These are phyloP conservation scores for Blastocrithidia nonstop DNA, from an alignment of 208 protist genomes.

Conservation along the genomic window DNA sequence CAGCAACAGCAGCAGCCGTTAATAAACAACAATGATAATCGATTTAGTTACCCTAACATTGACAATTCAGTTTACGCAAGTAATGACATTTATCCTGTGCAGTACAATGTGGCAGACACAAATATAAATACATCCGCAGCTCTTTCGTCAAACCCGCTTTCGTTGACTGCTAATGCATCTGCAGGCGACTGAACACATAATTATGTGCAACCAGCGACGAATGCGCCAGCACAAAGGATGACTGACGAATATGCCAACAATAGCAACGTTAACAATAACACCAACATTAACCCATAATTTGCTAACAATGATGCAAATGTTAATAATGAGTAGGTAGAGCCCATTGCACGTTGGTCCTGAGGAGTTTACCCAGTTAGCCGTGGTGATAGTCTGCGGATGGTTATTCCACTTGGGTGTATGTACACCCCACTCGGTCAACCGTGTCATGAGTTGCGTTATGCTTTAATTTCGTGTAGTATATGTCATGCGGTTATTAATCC, in stretches of 20 bases:
- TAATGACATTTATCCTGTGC: no score
- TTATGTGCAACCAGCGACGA: no score
- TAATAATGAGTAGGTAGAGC: conserved; percentile 1
- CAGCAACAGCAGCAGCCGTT: conserved; percentile 10
- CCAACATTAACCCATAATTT: conserved; percentile 5
- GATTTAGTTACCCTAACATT: no score
- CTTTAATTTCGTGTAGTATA: conserved; percentile 86
- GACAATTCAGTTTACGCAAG: no score
- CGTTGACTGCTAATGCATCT: no score
- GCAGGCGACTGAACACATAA: no score
- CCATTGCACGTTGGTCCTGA: conserved; percentile 87
- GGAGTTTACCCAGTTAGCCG: conserved; percentile 89
- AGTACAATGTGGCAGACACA: no score
- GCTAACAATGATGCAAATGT: conserved; percentile 6
- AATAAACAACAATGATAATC: no score
- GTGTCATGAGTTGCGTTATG: conserved; percentile 79
- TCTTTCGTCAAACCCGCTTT: no score
- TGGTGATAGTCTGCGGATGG: conserved; percentile 88
- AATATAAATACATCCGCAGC: no score
- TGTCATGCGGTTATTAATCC: conserved; percentile 93
- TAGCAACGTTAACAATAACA: conserved; percentile 14
- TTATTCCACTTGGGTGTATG: conserved; percentile 92
- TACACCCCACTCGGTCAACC: conserved; percentile 92
- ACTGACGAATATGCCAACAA: conserved; percentile 6
- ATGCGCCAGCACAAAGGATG: no score